phyloP scores from a whole-genome alignment of 164 flowering plant species.

The Magnolia kwangsiensis region DNA sequence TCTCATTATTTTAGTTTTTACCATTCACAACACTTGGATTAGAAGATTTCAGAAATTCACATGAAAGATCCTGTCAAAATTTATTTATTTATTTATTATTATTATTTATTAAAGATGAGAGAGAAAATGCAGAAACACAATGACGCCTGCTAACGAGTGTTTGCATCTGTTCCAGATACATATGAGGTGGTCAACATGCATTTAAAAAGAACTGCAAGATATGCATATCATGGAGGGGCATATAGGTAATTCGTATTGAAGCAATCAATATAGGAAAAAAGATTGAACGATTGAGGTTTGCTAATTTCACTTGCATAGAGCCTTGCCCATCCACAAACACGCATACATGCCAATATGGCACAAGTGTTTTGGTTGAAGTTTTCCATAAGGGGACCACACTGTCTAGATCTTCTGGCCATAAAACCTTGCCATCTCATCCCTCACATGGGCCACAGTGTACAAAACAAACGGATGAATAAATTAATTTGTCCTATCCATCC shows the following conservation, averaged over 20 bases:
- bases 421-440: too few species aligned
- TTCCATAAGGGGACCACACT: too few species aligned
- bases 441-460: too few species aligned
- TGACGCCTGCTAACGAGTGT: neutral
- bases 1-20: neutral
- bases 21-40: conserved; percentile 26
- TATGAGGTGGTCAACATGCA: neutral
- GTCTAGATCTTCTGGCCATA: too few species aligned
- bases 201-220: neutral
- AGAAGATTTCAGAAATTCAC: neutral
- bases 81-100: too few species aligned
- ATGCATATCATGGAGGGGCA: neutral
- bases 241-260: neutral
- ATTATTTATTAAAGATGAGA: too few species aligned
- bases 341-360: too few species aligned
- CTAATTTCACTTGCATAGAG: too few species aligned
- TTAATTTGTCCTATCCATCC: too few species aligned
- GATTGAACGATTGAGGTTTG: neutral
- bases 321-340: too few species aligned
- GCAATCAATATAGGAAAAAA: neutral
- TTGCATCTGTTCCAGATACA: neutral
- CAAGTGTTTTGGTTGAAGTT: too few species aligned
- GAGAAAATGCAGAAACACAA: neutral
- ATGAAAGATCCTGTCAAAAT: neutral
- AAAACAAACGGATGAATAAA: too few species aligned